Evolutionary conservation across 306 rosid genomes (phyloP), one percentile per base, ranked within the genome.

Genomic region (Begonia loranthoides): DNA sequence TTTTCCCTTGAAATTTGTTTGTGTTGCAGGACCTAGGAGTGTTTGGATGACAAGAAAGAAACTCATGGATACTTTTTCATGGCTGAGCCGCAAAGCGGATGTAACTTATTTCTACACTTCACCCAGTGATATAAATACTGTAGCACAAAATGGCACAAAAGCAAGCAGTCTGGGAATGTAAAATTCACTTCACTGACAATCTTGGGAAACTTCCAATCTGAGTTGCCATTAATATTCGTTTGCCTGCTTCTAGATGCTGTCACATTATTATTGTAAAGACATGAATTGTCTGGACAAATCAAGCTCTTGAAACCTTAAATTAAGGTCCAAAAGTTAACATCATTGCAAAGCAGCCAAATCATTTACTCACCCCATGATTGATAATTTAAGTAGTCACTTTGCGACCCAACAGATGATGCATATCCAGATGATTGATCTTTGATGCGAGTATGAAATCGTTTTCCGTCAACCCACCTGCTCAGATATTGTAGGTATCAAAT

Each of bases 381-480:
- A 14, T 17, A 9, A 62, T 28, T 75, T 57, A 72, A 49, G 12
- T 47, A 1, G 79, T 36, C 60, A 64, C 71, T 57, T 82, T 73
- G 64, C 59, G 69, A 54, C 94, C 69, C 28, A 83, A 61, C 13
- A 87, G 71, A 48, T 64, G 58, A 36, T 80, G 76, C 69, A 78
- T 15, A 50, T 71, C 62, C 45, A 87, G 72, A 50, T 41, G 62
- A 47, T 66, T 74, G 72, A 87, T 78, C 74, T 83, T 87, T 22
- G 94, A 76, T 66, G 96, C 96, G 41, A 87, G 92, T 56, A 87
- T 87, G 79, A 87, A 87, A 72, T 83, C 96, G 53, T 87, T 87
- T 72, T 80, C 85, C 5, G 94, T 87, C 72, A 87, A 71, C 36
- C 96, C 96, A 59, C 87, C 96, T 87, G 73, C 79, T 66, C 41